phyloP scores from a whole-genome alignment of 805 yeast genomes.

The Blastobotrys parvus region DNA sequence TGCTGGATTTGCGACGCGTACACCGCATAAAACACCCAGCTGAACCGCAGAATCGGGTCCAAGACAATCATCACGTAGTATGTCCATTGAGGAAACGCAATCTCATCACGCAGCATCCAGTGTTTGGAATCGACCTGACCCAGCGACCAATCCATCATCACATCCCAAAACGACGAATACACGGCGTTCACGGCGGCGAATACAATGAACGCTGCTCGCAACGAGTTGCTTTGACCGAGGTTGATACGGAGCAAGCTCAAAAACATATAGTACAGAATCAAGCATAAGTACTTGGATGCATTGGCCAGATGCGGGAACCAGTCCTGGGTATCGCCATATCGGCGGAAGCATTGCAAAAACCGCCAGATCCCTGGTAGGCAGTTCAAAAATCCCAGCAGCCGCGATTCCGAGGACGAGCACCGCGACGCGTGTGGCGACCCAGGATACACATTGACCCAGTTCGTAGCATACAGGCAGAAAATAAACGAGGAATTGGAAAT shows the following conservation, averaged over 20 bases:
- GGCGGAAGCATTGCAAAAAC: conserved; percentile 79
- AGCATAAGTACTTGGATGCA: conserved; percentile 63
- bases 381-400: conserved; percentile 73
- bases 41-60: conserved; percentile 72
- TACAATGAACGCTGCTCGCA: conserved; percentile 54
- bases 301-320: conserved; percentile 96
- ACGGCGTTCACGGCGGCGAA: conserved; percentile 70
- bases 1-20: conserved; percentile 74
- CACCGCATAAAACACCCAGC: conserved; percentile 85
- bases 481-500: conserved; percentile 79
- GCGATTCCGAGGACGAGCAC: conserved; percentile 76
- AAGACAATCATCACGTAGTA: conserved; percentile 69
- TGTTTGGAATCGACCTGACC: conserved; percentile 56
- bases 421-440: conserved; percentile 21
- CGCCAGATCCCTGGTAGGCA: conserved; percentile 88
- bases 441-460: conserved; percentile 46
- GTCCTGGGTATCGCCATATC: conserved; percentile 88
- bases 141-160: conserved; percentile 93
- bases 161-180: conserved; percentile 73
- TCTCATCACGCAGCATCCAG: conserved; percentile 57
- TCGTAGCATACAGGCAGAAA: conserved; percentile 68
- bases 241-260: conserved; percentile 74
- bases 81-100: conserved; percentile 53
- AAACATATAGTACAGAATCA: conserved; percentile 59
- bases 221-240: conserved; percentile 24